Evolutionary conservation across 2,329 filamentous ascomycete species (phyloP), one percentile per base, ranked within the genome.

Genomic region (Xylariaceae sp.): DNA sequence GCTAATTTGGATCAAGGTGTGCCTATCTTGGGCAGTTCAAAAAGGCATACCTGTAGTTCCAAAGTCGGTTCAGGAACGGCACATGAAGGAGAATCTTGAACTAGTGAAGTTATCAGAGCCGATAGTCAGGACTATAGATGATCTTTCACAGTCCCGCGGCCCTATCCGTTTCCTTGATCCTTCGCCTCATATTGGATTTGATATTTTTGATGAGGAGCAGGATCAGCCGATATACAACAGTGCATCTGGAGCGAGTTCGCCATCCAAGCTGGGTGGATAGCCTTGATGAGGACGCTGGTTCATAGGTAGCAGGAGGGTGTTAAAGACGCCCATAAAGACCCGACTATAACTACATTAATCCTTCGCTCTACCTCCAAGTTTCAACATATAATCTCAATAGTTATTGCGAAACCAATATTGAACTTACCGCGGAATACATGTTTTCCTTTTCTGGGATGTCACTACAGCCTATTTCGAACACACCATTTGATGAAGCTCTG

Each of bases 141-240:
- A 46, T 37, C 34, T 47, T 17, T 47, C 32, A 36, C 39, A 37
- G 20, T 6, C 3, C 8, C 37, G 29, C 36, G 42, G 47, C n/a
- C 48, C 50, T 11, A 32, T 53, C 42, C 47, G 47, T 33, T 53
- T 48, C 27, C 40, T 47, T 19, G 22, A 53, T 25, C 50, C 50
- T 22, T 41, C 42, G 8, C 44, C 42, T 11, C 48, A 53, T 33
- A 46, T 47, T 40, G 50, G 44, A 21, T 48, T 50, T 42, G 39
- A 50, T 37, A 48, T 53, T 12, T 50, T 53, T 34, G 48, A 50
- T 34, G 50, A 53, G 17, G 48, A 44, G 37, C 50, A 50, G 21
- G 48, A 50, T 22, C 42, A 50, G 35, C 50, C 45, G 27, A 41
- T 41, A 29, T 38, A 32, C 37, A 19, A 50, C 34, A 45, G 39